These are phyloP conservation scores for Starmerella sirachaensis DNA, from an alignment of 805 yeast genomes.

Conservation along the genomic window DNA sequence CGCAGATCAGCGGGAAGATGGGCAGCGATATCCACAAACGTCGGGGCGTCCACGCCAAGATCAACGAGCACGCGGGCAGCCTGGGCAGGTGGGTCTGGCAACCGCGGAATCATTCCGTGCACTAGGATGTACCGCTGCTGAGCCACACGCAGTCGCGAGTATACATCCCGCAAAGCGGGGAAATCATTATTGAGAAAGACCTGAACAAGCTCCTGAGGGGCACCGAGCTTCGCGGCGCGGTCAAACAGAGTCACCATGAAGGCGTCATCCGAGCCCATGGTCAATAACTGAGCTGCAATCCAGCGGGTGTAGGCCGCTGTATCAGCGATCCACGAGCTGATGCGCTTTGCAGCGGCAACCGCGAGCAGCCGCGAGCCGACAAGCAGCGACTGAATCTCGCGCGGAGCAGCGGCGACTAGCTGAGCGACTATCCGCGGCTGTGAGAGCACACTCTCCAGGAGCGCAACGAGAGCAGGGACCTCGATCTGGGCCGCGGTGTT, in stretches of 20 bases:
- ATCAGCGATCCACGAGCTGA: slow-evolving; percentile 17
- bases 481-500: slow-evolving; percentile 2
- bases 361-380: slow-evolving; percentile 18
- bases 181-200: slow-evolving; percentile 8
- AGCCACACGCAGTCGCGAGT: slow-evolving; percentile 8
- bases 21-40: slow-evolving; percentile 6
- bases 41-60: slow-evolving; percentile 7
- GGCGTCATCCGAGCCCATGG: slow-evolving; percentile 3
- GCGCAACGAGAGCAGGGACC: neutral
- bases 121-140: slow-evolving; percentile 16
- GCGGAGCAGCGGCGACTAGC: neutral
- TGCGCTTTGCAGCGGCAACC: neutral
- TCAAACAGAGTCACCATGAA: slow-evolving; percentile 17
- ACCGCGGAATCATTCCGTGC: slow-evolving; percentile 10
- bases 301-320: slow-evolving; percentile 17
- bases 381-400: slow-evolving; percentile 4
- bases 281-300: slow-evolving; percentile 19
- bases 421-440: neutral
- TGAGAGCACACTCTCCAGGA: slow-evolving; percentile 5
- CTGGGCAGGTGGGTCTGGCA: slow-evolving; percentile 4
- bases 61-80: slow-evolving; percentile 16
- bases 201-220: slow-evolving; percentile 12
- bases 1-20: slow-evolving; percentile 3
- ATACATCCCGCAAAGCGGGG: neutral
- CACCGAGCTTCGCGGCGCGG: slow-evolving; percentile 21